Evolutionary conservation across 2,329 filamentous ascomycete genomes (phyloP).

Genomic region (Endocalyx cinctus): DNA sequence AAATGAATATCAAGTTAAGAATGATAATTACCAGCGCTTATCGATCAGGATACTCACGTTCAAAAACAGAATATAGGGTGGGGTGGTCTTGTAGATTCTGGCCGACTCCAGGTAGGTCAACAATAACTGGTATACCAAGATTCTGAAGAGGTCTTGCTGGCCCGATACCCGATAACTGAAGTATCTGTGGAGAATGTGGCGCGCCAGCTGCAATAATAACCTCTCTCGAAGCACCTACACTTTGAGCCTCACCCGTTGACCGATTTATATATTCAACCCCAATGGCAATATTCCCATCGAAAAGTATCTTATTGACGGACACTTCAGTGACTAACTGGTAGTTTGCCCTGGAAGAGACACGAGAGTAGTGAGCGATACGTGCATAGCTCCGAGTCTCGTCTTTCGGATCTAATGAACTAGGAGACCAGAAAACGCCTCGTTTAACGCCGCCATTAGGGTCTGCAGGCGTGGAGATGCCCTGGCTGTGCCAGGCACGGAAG

Average conservation of each 20-base stretch:
- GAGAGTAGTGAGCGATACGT: constrained; percentile 24
- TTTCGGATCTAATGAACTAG: constrained; percentile 23
- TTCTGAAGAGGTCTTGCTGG: constrained; percentile 26
- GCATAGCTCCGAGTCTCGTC: constrained; percentile 24
- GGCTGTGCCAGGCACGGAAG: constrained; percentile 14
- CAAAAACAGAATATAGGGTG: neutral
- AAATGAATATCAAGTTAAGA: no score
- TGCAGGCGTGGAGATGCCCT: constrained; percentile 18
- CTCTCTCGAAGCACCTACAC: constrained; percentile 26
- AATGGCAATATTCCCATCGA: constrained; percentile 16
- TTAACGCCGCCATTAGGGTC: constrained; percentile 20
- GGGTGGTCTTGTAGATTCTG: constrained; percentile 51
- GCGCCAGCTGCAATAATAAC: constrained; percentile 38
- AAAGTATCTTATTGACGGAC: constrained; percentile 35
- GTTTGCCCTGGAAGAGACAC: constrained; percentile 12
- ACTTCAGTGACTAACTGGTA: constrained; percentile 18
- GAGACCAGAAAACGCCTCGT: constrained; percentile 28
- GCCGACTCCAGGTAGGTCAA: constrained; percentile 58
- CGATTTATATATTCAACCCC: constrained; percentile 5
- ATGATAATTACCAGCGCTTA: no score
- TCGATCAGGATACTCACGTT: neutral
- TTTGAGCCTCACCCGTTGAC: neutral
- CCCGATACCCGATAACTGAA: constrained; percentile 40
- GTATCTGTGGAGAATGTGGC: constrained; percentile 38
- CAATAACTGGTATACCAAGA: constrained; percentile 45